Evolutionary conservation across 495 filamentous ascomycete genomes (phyloP).

Genomic region (Annulohypoxylon maeteangense): DNA sequence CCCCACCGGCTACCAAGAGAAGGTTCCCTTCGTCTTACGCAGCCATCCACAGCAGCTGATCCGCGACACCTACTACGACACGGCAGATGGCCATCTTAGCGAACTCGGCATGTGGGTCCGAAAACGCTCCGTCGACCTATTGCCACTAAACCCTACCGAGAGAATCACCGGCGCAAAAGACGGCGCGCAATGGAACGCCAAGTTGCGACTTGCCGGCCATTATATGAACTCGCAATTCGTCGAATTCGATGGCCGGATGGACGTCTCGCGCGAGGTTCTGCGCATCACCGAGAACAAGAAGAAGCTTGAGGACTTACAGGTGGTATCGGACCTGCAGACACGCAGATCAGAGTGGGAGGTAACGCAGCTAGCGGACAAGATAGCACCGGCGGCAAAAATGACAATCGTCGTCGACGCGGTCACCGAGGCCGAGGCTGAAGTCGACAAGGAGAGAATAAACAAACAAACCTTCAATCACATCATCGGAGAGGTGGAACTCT

Average conservation of each 20-base stretch:
- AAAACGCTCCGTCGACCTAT: slow-evolving; percentile 2
- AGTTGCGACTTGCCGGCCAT: slow-evolving; percentile 27
- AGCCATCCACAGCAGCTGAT: slow-evolving; percentile 14
- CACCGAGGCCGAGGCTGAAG: slow-evolving; percentile 16
- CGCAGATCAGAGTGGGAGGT: slow-evolving; percentile 23
- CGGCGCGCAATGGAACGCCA: slow-evolving; percentile 32
- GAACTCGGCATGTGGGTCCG: slow-evolving; percentile 34
- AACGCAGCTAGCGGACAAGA: slow-evolving; percentile 1
- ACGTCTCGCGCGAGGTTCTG: slow-evolving; percentile 28
- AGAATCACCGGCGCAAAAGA: background rate
- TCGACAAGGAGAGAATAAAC: background rate
- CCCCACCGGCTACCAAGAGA: background rate
- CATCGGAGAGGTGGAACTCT: slow-evolving; percentile 33
- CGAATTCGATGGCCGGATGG: slow-evolving; percentile 24
- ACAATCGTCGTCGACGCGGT: slow-evolving; percentile 35
- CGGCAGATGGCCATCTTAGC: slow-evolving; percentile 16
- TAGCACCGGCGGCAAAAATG: slow-evolving; percentile 18
- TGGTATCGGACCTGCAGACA: slow-evolving; percentile 31
- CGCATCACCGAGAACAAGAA: slow-evolving; percentile 12
- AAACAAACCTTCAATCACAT: slow-evolving; percentile 20
- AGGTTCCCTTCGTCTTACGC: background rate
- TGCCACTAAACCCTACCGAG: background rate
- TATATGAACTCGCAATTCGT: slow-evolving; percentile 33
- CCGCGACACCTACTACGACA: slow-evolving; percentile 40
- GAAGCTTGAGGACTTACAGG: slow-evolving; percentile 28